These are phyloP conservation scores for Aaosphaeria arxii DNA, from an alignment of 2,329 filamentous ascomycete genomes.

Conservation along the genomic window DNA sequence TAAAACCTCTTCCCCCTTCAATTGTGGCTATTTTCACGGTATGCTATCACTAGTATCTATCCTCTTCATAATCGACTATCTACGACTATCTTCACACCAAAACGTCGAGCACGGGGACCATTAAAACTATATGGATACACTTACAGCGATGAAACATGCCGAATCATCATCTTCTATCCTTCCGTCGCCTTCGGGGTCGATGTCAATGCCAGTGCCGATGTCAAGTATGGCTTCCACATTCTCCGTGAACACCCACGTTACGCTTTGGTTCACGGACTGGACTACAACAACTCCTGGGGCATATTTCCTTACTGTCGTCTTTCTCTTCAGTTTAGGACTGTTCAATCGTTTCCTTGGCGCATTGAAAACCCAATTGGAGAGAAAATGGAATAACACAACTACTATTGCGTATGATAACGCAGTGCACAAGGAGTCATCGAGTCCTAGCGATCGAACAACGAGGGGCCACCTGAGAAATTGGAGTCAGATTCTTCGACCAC, in stretches of 20 bases:
- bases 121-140: no score
- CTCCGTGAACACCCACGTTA: conserved; percentile 21
- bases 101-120: no score
- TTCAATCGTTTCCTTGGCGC: conserved; percentile 30
- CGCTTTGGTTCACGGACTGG: conserved; percentile 27
- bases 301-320: conserved; percentile 23
- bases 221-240: conserved; percentile 25
- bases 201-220: conserved; percentile 3
- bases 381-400: conserved; percentile 10
- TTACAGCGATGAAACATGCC: no score
- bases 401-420: not conserved
- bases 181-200: no score
- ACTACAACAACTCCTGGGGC: conserved; percentile 20
- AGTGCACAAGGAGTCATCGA: no score
- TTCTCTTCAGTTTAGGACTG: conserved; percentile 24
- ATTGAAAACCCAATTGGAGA: conserved; percentile 21
- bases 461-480: conserved; percentile 11
- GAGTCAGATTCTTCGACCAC: conserved; percentile 7
- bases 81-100: no score
- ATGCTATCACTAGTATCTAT: no score
- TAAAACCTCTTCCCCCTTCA: no score
- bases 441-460: conserved; percentile 7
- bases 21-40: no score
- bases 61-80: no score
- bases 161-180: no score